Conservation (phyloP, 768 basidiomycete species). For the Auriscalpium microsporum region DNA sequence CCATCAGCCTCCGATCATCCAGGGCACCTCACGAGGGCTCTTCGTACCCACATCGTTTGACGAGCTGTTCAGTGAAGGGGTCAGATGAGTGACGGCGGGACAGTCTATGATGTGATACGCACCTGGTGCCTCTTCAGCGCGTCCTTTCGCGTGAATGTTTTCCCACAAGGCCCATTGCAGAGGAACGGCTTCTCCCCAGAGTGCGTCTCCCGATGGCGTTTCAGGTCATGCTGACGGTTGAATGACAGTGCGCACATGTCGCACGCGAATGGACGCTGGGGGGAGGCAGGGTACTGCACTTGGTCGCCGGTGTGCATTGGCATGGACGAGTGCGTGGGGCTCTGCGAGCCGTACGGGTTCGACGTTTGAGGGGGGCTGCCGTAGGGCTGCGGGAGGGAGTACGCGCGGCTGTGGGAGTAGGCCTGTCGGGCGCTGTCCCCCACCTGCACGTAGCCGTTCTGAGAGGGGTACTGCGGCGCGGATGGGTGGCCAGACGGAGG, state of each 20-base stretch:
- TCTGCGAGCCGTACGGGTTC: conserved; percentile 4
- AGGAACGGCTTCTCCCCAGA: conserved; percentile 78
- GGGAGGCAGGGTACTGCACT: conserved; percentile 29
- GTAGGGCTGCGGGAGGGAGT: conserved; percentile 6
- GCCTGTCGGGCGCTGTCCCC: conserved; percentile 3
- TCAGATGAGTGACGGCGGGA: not conserved
- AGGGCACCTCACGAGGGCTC: conserved; percentile 32
- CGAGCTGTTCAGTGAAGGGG: conserved; percentile 37
- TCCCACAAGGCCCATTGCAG: conserved; percentile 79
- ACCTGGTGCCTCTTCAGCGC: conserved; percentile 83
- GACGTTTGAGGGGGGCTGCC: not conserved
- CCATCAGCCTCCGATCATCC: conserved; percentile 2
- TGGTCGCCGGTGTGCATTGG: conserved; percentile 14
- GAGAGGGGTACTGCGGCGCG: conserved; percentile 7
- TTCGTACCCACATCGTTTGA: conserved; percentile 70
- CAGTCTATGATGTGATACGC: conserved; percentile 15
- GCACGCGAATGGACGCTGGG: conserved; percentile 31
- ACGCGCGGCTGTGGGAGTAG: conserved; percentile 9
- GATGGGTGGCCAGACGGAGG: not conserved
- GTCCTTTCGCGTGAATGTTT: conserved; percentile 83
- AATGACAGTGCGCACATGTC: conserved; percentile 70
- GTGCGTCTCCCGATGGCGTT: conserved; percentile 78
- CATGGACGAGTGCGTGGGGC: conserved; percentile 15
- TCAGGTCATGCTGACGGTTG: conserved; percentile 79
- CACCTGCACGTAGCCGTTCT: not conserved